Base-by-base conservation (phyloP, 768 basidiomycete species). In the Amyloporia xantha region DNA sequence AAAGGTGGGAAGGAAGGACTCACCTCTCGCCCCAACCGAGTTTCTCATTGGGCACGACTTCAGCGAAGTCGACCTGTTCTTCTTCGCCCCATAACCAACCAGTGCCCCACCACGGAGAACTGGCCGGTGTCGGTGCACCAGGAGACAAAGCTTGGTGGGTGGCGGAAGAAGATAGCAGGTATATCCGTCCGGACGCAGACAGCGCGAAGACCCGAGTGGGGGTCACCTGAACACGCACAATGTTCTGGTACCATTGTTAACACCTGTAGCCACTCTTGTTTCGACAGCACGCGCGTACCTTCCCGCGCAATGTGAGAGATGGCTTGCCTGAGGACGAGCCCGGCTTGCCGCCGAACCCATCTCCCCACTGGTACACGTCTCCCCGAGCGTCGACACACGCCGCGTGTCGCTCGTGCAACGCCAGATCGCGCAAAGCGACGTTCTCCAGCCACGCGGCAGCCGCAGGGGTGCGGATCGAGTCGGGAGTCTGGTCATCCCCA, bases 341-440 rank as follows among this genome's bases (percentile, higher is more conserved):
- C 23, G 44, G 41, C 9, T 41, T 53, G 13, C 71, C 71, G 54
- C 73, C 74, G 63, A 81, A 86, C 0, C 76, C 82, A 36, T 74
- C 71, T 0, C 89, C 89, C 89, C 89, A 92, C 56, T 91, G 87
- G 58, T 88, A 86, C 2, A 90, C 82, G 56, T 93, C 83, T 21
- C 90, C 91, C 28, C 77, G 73, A 6, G 79, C 80, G 59, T 91
- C 88, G 17, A 91, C 78, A 53, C 86, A 89, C 12, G 82, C 88
- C 1, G 79, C 86, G 53, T 86, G 80, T 26, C 66, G 69, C 49
- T 76, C 71, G 46, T 89, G 81, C 23, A 91, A 66, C 11, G 74
- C 79, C 30, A 91, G 61, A 58, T 91, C 87, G 7, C 87, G 79
- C 12, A 92, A 70, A 3, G 87, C 86, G 41, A 82, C 72, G 48